A percentile compares a stretch with the other conserved stretches of the same genome.
Conservation (phyloP, 345 rosid genomes). For the Dipteronia sinensis region DNA sequence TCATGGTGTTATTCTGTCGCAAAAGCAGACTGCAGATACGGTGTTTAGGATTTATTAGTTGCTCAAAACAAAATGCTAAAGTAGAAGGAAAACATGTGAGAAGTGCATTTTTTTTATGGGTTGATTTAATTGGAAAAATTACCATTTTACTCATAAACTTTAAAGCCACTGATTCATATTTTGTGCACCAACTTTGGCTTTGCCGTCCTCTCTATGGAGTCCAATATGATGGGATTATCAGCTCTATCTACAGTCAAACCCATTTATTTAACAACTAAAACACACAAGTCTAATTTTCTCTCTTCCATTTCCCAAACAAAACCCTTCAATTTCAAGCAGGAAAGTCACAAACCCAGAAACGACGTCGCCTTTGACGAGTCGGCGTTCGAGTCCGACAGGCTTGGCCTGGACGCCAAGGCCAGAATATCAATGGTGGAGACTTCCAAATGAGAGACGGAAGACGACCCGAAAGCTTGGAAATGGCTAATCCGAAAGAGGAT, state of each 20-base stretch:
- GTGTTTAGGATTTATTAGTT: too few relatives aligned
- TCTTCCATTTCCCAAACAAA: slow-evolving; percentile 14
- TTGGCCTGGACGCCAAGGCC: slow-evolving; percentile 65
- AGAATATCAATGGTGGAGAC: slow-evolving; percentile 69
- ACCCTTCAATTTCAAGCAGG: slow-evolving; percentile 29
- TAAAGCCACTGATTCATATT: too few relatives aligned
- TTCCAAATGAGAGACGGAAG: slow-evolving; percentile 43
- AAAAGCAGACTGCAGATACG: too few relatives aligned
- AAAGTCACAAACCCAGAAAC: slow-evolving; percentile 14
- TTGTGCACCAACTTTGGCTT: too few relatives aligned
- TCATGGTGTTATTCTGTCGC: too few relatives aligned
- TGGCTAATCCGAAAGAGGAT: slow-evolving; percentile 77
- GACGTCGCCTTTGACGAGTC: slow-evolving; percentile 50
- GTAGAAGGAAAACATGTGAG: too few relatives aligned
- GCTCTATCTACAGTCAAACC: slow-evolving; percentile 29
- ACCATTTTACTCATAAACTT: too few relatives aligned
- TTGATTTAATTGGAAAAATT: too few relatives aligned
- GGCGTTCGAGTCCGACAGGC: slow-evolving; percentile 66
- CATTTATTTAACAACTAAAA: slow-evolving; percentile 1
- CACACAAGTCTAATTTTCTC: not conserved
- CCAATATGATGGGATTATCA: slow-evolving; percentile 44
- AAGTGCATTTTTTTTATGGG: too few relatives aligned
- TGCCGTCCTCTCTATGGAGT: slow-evolving; percentile 22
- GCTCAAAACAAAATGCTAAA: too few relatives aligned
- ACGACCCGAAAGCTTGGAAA: slow-evolving; percentile 85